Evolutionary conservation across 1,284 basidiomycete species (phyloP), one percentile per base, ranked within the genome.

Genomic region (Inonotus hispidus): DNA sequence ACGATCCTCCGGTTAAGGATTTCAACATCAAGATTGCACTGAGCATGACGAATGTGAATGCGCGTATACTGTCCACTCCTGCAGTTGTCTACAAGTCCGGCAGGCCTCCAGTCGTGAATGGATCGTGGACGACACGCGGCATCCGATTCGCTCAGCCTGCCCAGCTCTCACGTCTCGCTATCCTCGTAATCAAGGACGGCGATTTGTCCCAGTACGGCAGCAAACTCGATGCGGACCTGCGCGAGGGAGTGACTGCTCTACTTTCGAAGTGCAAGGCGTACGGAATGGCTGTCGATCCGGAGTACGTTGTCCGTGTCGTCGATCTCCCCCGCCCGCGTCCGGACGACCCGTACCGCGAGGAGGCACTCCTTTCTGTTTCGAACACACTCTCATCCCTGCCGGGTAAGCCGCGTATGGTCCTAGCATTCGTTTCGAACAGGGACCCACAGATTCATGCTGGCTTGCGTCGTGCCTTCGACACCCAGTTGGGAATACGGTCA

Each of bases 61-160:
- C 72, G 1, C 81, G 90, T 19, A 77, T 87, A 59, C 79, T 92
- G 1, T 74, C 73, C 0, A 71, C 85, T 0, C 90, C 90, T 0
- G 64, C 65, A 0, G 66, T 91, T 38, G 73, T 74, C 1, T 90
- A 91, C 68, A 73, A 71, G 53, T 70, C 63, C 4, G 82, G 83
- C 0, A 71, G 66, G 7, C 70, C 72, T 1, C 80, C 13, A 4
- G 75, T 82, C 14, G 73, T 66, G 23, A 79, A 85, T 45, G 89
- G 84, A 0, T 79, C 80, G 29, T 91, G 90, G 90, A 91, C 90
- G 63, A 82, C 90, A 56, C 68, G 85, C 25, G 75, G 85, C 19
- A 43, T 45, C 7, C 37, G 35, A 7, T 59, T 59, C 19, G 23
- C 35, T 1, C 21, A 43, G 27, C 23, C 58, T 14, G 37, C 58